Base-by-base conservation (phyloP, 2,329 filamentous ascomycete species). In the Pestalotiopsis sp. region DNA sequence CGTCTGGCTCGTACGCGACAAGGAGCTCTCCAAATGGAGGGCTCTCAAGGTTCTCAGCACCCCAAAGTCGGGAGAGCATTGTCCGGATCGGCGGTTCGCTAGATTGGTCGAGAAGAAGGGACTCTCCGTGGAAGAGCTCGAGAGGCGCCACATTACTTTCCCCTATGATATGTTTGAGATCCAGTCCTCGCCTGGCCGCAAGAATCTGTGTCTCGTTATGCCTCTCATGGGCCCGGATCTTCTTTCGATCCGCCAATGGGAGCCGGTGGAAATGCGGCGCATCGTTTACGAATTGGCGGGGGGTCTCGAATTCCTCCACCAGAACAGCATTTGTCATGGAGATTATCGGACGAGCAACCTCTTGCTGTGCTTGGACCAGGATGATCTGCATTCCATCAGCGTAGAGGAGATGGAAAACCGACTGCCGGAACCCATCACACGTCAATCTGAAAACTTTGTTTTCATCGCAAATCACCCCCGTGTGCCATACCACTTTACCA, bases 1-100 rank as follows among this genome's bases (percentile, higher is more conserved):
- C 14, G 67, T 69, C 58, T 69, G 67, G 67, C 67, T 69, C 27
- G 65, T 49, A n/a, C 23, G 61, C 6, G 67, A 69, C 52, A 39
- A n/a, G 7, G 17, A 11, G 5, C 31, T 23, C 12, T 14, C 20
- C 12, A 64, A 66, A 25, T 69, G 67, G 64, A 41, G 67, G 23
- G 64, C 64, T 9, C 45, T 58, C 20, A 65, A 65, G 36, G 57
- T 58, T 45, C 25, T 65, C 23, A 25, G 52, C 20, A 23, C 49
- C 6, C 20, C 20, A 23, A 13, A 55, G 31, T 65, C 64, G n/a
- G 17, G 36, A 6, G 38, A 38, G 52, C 17, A 65, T 20, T 17
- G 27, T 20, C 25, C 38, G 49, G 49, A 39, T 25, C 20, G 52
- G n/a, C 11, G 20, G 38, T 31, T 64, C 38, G 6, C 52, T 5